Percentiles rank a stretch among this genome's conserved stretches.
Conservation (phyloP, 2,329 filamentous ascomycete species). For the Karstenula rhodostoma region DNA sequence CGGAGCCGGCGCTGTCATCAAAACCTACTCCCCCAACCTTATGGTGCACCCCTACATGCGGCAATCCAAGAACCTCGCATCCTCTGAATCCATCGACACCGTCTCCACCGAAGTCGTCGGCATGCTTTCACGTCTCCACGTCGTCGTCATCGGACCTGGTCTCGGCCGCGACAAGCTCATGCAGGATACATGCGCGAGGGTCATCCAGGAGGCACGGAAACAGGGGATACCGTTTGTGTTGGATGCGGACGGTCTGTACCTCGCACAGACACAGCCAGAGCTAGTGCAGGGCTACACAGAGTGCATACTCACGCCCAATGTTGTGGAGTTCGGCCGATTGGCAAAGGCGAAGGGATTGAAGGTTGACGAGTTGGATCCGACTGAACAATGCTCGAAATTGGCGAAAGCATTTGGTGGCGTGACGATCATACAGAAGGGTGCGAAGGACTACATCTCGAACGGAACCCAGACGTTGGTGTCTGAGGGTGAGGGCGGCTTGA, state of each 20-base stretch:
- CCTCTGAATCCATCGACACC: constrained; percentile 65
- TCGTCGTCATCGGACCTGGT: constrained; percentile 90
- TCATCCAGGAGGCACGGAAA: constrained; percentile 80
- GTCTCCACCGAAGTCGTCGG: constrained; percentile 75
- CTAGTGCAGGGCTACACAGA: constrained; percentile 81
- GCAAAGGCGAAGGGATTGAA: constrained; percentile 78
- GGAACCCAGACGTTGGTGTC: constrained; percentile 77
- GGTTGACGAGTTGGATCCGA: constrained; percentile 59
- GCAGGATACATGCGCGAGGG: constrained; percentile 81
- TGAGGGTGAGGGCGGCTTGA: constrained; percentile 81
- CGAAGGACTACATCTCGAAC: constrained; percentile 82
- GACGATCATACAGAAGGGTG: constrained; percentile 89
- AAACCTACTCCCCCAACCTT: constrained; percentile 95
- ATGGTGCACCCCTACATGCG: constrained; percentile 99
- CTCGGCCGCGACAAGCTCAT: constrained; percentile 89
- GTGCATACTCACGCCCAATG: constrained; percentile 92
- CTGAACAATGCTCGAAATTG: constrained; percentile 72
- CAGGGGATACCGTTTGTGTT: constrained; percentile 80
- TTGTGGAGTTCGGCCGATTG: constrained; percentile 87
- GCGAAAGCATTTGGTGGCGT: constrained; percentile 83
- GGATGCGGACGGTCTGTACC: constrained; percentile 85
- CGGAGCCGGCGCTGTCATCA: constrained; percentile 83
- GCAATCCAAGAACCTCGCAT: constrained; percentile 68
- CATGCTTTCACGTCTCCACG: constrained; percentile 87
- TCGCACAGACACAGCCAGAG: constrained; percentile 78